Conservation (phyloP, 306 rosid genomes). For the Quercus ilex region DNA sequence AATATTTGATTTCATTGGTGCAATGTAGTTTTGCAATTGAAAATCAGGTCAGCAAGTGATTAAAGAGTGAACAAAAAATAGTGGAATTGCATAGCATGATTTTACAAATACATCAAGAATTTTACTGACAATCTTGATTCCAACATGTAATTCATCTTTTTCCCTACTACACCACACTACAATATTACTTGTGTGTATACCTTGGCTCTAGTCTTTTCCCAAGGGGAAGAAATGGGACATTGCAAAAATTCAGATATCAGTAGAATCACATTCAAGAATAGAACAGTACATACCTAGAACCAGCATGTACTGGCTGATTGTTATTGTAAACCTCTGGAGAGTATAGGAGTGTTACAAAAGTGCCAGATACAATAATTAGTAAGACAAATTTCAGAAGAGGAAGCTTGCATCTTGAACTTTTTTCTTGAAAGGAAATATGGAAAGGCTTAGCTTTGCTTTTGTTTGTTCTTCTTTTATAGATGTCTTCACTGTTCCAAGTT, state of each 20-base stretch:
- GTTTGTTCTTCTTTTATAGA: slow-evolving; percentile 50
- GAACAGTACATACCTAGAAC: slow-evolving; percentile 45
- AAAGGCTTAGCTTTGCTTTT: slow-evolving; percentile 58
- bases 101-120: not conserved
- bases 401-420: slow-evolving; percentile 65
- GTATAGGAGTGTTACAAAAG: slow-evolving; percentile 54
- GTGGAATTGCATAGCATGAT: not conserved
- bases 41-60: not conserved
- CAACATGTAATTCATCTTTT: too few relatives aligned
- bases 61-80: not conserved
- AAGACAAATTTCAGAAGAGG: slow-evolving; percentile 61
- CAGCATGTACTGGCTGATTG: slow-evolving; percentile 46
- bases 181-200: not conserved
- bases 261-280: not conserved
- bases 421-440: slow-evolving; percentile 59
- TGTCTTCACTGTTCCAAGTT: slow-evolving; percentile 56
- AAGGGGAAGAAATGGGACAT: not conserved
- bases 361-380: slow-evolving; percentile 49
- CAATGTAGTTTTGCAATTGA: not conserved
- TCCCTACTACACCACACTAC: too few relatives aligned
- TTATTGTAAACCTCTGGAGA: slow-evolving; percentile 66
- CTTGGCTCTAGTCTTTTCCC: not conserved
- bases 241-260: not conserved
- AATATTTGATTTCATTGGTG: not conserved
- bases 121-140: not conserved